A percentile compares a stretch with the other conserved stretches of the same genome.
Conservation (phyloP, 495 filamentous ascomycete species). For the Penicillium goetzii region DNA sequence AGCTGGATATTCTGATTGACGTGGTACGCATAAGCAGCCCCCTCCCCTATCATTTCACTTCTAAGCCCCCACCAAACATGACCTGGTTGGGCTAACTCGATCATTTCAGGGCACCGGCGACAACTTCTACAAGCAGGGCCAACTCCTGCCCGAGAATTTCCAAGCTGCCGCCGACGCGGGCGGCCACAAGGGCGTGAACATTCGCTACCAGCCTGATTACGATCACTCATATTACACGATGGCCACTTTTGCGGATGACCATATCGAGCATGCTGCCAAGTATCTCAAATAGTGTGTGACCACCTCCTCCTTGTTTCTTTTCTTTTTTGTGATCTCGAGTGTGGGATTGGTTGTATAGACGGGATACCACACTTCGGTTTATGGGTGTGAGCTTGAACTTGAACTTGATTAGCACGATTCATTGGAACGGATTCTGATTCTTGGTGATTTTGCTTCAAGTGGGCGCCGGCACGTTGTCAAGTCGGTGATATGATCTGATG, state of each 20-base stretch:
- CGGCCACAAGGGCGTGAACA: conserved; percentile 64
- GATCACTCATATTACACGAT: conserved; percentile 98
- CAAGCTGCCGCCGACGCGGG: conserved; percentile 73
- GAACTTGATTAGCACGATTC: not conserved
- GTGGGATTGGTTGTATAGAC: conserved; percentile 6
- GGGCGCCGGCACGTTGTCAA: conserved; percentile 19
- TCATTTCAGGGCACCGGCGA: conserved; percentile 74
- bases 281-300: conserved; percentile 64
- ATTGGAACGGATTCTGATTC: conserved; percentile 28
- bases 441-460: conserved; percentile 25
- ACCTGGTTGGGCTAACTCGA: not conserved
- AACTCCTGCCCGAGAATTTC: conserved; percentile 93
- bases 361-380: not conserved
- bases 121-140: conserved; percentile 92
- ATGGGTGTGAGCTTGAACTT: not conserved
- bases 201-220: conserved; percentile 89
- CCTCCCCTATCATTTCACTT: not conserved
- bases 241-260: conserved; percentile 83
- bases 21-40: conserved; percentile 56
- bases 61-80: not conserved
- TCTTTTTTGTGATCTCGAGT: not conserved
- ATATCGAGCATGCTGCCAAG: conserved; percentile 89
- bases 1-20: conserved; percentile 78
- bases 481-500: conserved; percentile 19
- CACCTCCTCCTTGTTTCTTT: conserved; percentile 20